Evolutionary conservation across 2,329 filamentous ascomycete genomes (phyloP), one percentile per base, ranked within the genome.

Genomic region (Diaporthe caulivora): DNA sequence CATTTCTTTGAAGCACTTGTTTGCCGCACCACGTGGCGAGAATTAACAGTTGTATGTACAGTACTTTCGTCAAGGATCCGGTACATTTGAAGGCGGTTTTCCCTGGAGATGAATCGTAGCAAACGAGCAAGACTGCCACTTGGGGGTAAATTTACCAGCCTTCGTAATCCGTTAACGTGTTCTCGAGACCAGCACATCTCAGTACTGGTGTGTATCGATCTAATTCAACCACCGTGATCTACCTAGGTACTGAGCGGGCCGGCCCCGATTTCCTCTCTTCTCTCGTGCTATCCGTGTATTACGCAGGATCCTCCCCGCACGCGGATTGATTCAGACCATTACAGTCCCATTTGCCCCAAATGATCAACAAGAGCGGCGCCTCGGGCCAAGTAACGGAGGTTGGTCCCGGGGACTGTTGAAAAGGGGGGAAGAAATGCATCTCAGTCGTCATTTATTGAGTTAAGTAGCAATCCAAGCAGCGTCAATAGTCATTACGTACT

Each of bases 331-430:
- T 21, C 40, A 31, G 37, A 47, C 24, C 17, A 49, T 18, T 34
- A 49, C 29, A 34, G 31, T 21, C 5, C 13, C 58, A 62, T 15
- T 18, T 8, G 4, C 9, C 17, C n/a, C n/a, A 62, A 5, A 31
- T 64, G 58, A 34, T 34, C 58, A 64, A 49, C 26, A 24, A 34
- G 10, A 18, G 11, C 42, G 42, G 58, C 6, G 42, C 11, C 58
- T 31, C 42, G 58, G 58, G 18, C 26, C 18, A 64, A 49, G 58
- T 64, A 64, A 5, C 58, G 42, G 58, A 49, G 42, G 42, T 64
- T 64, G 40, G 3, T 10, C 24, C 58, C 42, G 42, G 1, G 18
- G 42, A 47, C 26, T 49, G 6, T 10, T 49, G 58, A n/a, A n/a
- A n/a, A n/a, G n/a, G n/a, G n/a, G n/a, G n/a, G n/a, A n/a, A n/a